phyloP scores from a whole-genome alignment of 2,329 filamentous ascomycete genomes.

The Xenoacremonium recifei region DNA sequence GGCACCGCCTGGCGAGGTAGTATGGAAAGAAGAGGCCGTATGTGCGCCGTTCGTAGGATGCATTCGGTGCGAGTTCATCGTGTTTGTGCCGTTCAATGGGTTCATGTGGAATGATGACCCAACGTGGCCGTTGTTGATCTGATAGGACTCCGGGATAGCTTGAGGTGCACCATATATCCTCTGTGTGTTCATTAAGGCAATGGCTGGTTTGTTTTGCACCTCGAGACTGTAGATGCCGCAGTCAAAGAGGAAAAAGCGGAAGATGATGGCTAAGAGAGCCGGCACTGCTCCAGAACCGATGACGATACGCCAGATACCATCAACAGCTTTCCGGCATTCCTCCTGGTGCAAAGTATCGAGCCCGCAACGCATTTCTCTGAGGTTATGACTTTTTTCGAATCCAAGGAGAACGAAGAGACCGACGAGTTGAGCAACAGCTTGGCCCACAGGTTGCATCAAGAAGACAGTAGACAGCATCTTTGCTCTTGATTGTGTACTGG shows the following conservation, averaged over 20 bases:
- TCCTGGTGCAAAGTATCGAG: slow-evolving; percentile 43
- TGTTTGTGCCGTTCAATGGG: slow-evolving; percentile 14
- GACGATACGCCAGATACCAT: slow-evolving; percentile 66
- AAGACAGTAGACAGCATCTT: slow-evolving; percentile 68
- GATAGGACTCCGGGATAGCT: slow-evolving; percentile 15
- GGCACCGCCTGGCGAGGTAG: slow-evolving; percentile 21
- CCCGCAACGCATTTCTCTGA: slow-evolving; percentile 47
- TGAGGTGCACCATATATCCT: slow-evolving; percentile 50
- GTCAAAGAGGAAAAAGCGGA: slow-evolving; percentile 66
- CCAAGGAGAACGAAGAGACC: slow-evolving; percentile 53
- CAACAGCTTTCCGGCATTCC: slow-evolving; percentile 47
- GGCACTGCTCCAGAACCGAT: slow-evolving; percentile 65
- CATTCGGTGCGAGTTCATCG: slow-evolving; percentile 21
- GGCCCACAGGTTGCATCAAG: slow-evolving; percentile 67
- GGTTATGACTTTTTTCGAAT: slow-evolving; percentile 38
- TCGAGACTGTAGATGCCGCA: slow-evolving; percentile 65
- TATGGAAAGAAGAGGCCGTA: slow-evolving; percentile 11
- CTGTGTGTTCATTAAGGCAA: slow-evolving; percentile 59
- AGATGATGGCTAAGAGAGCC: slow-evolving; percentile 61
- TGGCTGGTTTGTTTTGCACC: slow-evolving; percentile 59
- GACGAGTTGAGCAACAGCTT: slow-evolving; percentile 63
- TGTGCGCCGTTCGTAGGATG: slow-evolving; percentile 18
- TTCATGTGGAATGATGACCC: slow-evolving; percentile 24
- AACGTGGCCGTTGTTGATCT: slow-evolving; percentile 13
- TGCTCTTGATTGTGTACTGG: slow-evolving; percentile 61